Evolutionary conservation across 441 rosid genomes (phyloP).

Genomic region (Brassica hybrid): DNA sequence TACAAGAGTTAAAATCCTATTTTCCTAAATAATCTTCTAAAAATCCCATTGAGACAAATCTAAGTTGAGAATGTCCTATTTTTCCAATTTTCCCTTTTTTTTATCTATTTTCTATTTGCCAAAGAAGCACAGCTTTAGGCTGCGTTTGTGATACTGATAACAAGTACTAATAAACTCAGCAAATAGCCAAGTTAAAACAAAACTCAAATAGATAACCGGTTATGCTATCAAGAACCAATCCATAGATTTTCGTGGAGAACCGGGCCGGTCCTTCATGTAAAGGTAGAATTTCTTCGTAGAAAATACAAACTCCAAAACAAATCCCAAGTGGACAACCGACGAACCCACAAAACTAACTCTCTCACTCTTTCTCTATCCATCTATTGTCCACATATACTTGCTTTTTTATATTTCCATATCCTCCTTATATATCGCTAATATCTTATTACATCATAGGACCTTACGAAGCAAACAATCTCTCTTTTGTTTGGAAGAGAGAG

Average conservation of each 20-base stretch:
- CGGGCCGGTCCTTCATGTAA: conserved; percentile 30
- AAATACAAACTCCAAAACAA: conserved; percentile 30
- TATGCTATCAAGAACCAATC: neutral
- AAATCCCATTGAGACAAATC: too few relatives aligned
- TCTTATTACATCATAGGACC: conserved; percentile 10
- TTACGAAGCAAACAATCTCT: conserved; percentile 26
- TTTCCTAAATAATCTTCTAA: too few relatives aligned
- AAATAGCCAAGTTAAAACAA: neutral
- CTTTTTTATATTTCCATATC: conserved; percentile 14
- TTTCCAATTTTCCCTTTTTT: too few relatives aligned
- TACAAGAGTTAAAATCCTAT: too few relatives aligned
- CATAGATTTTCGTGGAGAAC: conserved; percentile 10
- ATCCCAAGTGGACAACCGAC: conserved; percentile 45
- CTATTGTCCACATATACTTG: conserved; percentile 37
- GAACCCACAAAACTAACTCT: conserved; percentile 27
- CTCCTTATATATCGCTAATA: neutral
- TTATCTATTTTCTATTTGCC: too few relatives aligned
- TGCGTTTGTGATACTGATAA: neutral
- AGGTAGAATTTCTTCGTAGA: conserved; percentile 4
- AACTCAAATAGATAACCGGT: conserved; percentile 10
- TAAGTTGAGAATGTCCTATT: too few relatives aligned
- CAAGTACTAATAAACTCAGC: neutral
- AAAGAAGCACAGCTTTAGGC: too few relatives aligned
- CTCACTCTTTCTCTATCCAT: neutral
- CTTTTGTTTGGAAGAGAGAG: neutral